These are phyloP conservation scores for Leccinum incarnatum DNA, from an alignment of 768 basidiomycete genomes.

Conservation along the genomic window DNA sequence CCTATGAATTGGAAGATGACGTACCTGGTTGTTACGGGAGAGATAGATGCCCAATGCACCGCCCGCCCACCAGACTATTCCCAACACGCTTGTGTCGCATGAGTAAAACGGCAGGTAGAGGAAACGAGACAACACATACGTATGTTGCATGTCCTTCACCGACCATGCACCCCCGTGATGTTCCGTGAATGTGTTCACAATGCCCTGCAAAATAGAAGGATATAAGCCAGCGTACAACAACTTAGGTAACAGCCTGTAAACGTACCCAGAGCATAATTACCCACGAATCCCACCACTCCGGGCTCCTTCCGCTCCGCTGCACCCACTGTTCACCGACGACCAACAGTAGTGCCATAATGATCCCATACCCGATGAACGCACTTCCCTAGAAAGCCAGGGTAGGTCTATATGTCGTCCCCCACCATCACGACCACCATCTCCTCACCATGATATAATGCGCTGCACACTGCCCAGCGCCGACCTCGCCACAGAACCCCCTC, in stretches of 20 bases:
- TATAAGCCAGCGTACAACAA: neutral
- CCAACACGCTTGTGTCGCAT: constrained; percentile 48
- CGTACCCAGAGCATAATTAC: constrained; percentile 53
- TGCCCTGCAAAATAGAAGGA: constrained; percentile 8
- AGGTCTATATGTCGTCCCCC: constrained; percentile 12
- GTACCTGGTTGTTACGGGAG: constrained; percentile 70
- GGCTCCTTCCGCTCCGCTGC: constrained; percentile 63
- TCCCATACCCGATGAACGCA: constrained; percentile 85
- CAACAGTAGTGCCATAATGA: constrained; percentile 76
- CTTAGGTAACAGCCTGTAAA: neutral
- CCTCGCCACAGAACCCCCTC: constrained; percentile 75
- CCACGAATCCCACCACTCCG: constrained; percentile 88
- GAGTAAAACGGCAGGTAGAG: neutral
- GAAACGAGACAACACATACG: constrained; percentile 46
- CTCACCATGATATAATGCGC: constrained; percentile 81
- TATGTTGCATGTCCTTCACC: constrained; percentile 94
- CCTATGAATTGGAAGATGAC: constrained; percentile 13
- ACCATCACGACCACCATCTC: neutral
- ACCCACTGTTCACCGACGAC: constrained; percentile 79
- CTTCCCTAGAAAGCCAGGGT: constrained; percentile 48
- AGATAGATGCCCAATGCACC: constrained; percentile 87
- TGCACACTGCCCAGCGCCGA: constrained; percentile 75
- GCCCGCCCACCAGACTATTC: constrained; percentile 75
- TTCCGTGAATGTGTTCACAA: constrained; percentile 91
- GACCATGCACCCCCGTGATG: constrained; percentile 82